Base-by-base conservation (phyloP, 768 basidiomycete species). In the Lactarius indigo region DNA sequence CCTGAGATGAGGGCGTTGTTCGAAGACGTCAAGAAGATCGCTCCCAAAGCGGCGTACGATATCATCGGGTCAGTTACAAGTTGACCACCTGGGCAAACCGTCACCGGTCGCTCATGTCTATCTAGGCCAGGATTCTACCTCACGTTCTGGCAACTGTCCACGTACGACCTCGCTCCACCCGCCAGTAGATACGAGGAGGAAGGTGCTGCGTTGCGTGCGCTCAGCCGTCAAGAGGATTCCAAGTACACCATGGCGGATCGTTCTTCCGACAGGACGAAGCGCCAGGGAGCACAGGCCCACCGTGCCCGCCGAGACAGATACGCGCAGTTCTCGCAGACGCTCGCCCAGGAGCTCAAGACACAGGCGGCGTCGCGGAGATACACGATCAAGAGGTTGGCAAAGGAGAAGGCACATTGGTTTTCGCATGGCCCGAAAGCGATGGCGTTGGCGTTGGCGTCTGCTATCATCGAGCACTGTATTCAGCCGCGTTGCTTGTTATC, bases 121-220 rank as follows among this genome's bases (percentile, higher is more conserved):
- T 54, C 31, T 70, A 97, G 96, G 3, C 89, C 94, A 33, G 91
- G 88, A 2, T 98, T 99, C 78, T 98, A 95, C 73, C 78, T 92
- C 56, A 94, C 96, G 3, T 99, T 98, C 79, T 99, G 97, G 97
- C 96, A 98, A 75, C 77, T 98, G 60, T 90, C 93, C 1, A 90
- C 91, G 39, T 92, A 94, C 72, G 97, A 99, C 76, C 82, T 98
- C 39, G 79, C 85, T 1, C 90, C 92, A 15, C 94, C 96, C 0
- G 80, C 83, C 20, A 73, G 85, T 7, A 85, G 85, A 66, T 99
- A 98, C 68, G 88, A 92, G 55, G 89, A 91, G 72, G 91, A 94
- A 72, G 84, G 85, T 35, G 81, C 84, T 30, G 79, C 81, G 18
- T 75, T 92, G 35, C 82, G 85, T 42, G 77, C 82, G 5, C 78